Conservation (phyloP, 495 filamentous ascomycete species). For the Tuber aestivum region DNA sequence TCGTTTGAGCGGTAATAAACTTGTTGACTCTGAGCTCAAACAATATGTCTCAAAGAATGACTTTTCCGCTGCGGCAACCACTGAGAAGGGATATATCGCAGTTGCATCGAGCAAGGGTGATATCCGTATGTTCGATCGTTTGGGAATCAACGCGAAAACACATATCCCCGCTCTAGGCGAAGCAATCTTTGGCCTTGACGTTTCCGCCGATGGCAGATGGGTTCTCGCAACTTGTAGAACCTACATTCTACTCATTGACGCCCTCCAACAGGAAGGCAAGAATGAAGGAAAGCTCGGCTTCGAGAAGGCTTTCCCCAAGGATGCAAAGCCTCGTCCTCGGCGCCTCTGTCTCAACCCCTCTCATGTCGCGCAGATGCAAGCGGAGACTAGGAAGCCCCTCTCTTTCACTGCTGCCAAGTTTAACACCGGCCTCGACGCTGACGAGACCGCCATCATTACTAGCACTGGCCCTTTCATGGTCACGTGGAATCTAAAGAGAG, state of each 20-base stretch:
- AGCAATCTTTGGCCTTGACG: conserved; percentile 88
- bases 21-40: conserved; percentile 87
- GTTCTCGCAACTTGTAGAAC: conserved; percentile 90
- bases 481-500: conserved; percentile 90
- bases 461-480: conserved; percentile 97
- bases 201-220: conserved; percentile 92
- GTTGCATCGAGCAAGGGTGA: conserved; percentile 97
- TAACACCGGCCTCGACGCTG: conserved; percentile 75
- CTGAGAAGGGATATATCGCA: conserved; percentile 91
- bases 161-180: conserved; percentile 93
- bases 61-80: conserved; percentile 89
- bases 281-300: conserved; percentile 97
- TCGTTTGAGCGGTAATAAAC: conserved; percentile 80
- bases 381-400: conserved; percentile 81
- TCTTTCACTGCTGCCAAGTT: conserved; percentile 88
- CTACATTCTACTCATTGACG: conserved; percentile 88
- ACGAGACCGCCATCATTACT: conserved; percentile 89
- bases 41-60: conserved; percentile 95
- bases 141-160: conserved; percentile 96
- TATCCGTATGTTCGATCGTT: conserved; percentile 89
- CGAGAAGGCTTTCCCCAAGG: conserved; percentile 85
- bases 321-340: conserved; percentile 85
- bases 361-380: conserved; percentile 93
- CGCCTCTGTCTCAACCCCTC: conserved; percentile 79
- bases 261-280: conserved; percentile 84